Evolutionary conservation across 495 filamentous ascomycete genomes (phyloP).

Genomic region (Saxophila tyrrhenica): DNA sequence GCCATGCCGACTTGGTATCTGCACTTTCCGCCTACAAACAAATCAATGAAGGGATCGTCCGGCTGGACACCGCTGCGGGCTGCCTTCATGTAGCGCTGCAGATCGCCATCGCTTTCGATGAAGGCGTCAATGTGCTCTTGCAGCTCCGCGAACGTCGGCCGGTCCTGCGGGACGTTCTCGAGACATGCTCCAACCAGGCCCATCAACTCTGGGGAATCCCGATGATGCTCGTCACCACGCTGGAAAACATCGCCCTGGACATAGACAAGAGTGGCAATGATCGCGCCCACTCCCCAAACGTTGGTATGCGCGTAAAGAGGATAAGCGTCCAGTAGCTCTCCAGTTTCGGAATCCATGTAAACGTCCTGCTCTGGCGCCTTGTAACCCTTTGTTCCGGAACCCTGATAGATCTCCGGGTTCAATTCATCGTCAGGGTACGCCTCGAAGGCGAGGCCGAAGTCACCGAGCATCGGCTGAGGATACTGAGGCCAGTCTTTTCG

Average conservation of each 20-base stretch:
- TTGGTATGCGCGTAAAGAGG: background rate
- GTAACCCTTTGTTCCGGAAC: background rate
- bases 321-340: background rate
- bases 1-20: background rate
- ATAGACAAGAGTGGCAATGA: background rate
- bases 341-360: background rate
- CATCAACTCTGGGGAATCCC: background rate
- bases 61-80: background rate
- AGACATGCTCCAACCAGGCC: background rate
- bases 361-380: constrained; percentile 2
- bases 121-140: background rate
- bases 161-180: background rate
- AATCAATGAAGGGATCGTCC: too few species aligned
- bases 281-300: constrained; percentile 5
- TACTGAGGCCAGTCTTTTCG: background rate
- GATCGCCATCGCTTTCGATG: background rate
- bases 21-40: background rate
- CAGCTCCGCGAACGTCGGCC: background rate
- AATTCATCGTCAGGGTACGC: background rate
- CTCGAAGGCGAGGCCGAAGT: constrained; percentile 8
- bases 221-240: background rate
- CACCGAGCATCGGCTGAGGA: constrained; percentile 1
- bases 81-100: background rate
- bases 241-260: background rate
- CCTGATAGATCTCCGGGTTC: constrained; percentile 2